Evolutionary conservation across 2,329 filamentous ascomycete genomes (phyloP), one percentile per base, ranked within the genome.

Genomic region (Xylariaceae sp.): DNA sequence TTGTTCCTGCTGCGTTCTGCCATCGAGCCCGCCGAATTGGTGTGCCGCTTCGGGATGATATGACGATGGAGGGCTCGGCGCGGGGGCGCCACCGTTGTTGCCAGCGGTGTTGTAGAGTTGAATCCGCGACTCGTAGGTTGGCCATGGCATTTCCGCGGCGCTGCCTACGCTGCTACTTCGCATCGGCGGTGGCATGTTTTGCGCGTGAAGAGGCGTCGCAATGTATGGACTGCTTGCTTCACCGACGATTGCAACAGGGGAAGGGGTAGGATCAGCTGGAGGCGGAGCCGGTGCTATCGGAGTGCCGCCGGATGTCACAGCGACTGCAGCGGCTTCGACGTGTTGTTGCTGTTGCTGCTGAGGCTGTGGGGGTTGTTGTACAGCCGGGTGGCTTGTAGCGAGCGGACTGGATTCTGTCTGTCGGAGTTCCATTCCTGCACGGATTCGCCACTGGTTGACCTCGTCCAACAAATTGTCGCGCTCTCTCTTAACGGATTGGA

Each of bases 381-480:
- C 34, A 1, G 40, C 25, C 2, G 44, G 29, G 6, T 47, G 47
- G 29, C 4, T 21, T 22, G 48, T 27, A 10, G 36, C 40, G 33
- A n/a, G n/a, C n/a, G n/a, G n/a, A n/a, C n/a, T n/a, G n/a, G n/a
- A n/a, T n/a, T 39, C 45, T 6, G 41, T 40, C 22, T 37, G 50
- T 51, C 55, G 52, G 38, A 54, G 44, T 42, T 60, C 40, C 52
- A 56, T 52, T 35, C 27, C 51, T 33, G 50, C 53, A 8, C 45
- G 27, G n/a, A 34, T 43, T 39, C 56, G 44, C 56, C 56, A 57
- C 16, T 53, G 51, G 29, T 56, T 52, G 11, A 58, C 45, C 27
- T 57, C 56, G 33, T 47, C 47, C 36, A 57, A 23, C 3, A 58
- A 49, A 5, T 52, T 46, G 35, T 56, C 55, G 32, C 56, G 53